Evolutionary conservation across 345 rosid species (phyloP).

Genomic region (Rhodamnia rubescens): DNA sequence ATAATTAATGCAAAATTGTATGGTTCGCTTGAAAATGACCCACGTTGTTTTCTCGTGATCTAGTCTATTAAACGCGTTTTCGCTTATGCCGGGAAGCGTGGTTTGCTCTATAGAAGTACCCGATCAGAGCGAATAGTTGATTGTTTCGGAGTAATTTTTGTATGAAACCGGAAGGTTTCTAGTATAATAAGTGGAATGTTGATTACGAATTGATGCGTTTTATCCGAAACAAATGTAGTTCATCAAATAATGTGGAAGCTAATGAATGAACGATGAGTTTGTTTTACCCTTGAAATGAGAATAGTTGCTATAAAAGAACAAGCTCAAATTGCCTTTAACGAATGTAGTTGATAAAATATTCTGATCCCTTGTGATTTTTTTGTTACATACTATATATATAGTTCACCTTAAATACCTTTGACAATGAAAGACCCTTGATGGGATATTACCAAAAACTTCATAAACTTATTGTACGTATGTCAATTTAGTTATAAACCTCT

Average conservation of each 20-base stretch:
- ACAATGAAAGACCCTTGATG: neutral
- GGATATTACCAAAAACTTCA: neutral
- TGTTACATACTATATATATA: too few relatives aligned
- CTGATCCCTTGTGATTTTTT: too few relatives aligned
- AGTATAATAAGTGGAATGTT: neutral
- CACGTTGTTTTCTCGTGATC: neutral
- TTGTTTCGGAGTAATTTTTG: neutral
- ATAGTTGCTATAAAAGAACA: neutral
- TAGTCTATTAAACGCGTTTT: accelerated
- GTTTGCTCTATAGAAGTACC: neutral
- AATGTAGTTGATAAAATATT: too few relatives aligned
- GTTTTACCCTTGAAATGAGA: neutral
- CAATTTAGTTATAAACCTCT: neutral
- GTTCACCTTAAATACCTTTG: neutral
- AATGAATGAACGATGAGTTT: neutral
- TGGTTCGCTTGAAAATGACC: neutral
- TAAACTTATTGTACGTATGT: neutral
- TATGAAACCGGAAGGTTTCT: neutral
- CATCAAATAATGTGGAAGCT: neutral
- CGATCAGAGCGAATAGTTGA: neutral
- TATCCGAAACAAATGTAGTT: neutral
- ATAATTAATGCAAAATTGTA: neutral
- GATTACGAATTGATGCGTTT: neutral
- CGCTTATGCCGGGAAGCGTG: neutral
- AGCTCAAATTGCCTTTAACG: too few relatives aligned